A percentile compares a stretch with the other conserved stretches of the same genome.
phyloP scores from a whole-genome alignment of 169 alveolate species.

The Plasmodium inui region DNA sequence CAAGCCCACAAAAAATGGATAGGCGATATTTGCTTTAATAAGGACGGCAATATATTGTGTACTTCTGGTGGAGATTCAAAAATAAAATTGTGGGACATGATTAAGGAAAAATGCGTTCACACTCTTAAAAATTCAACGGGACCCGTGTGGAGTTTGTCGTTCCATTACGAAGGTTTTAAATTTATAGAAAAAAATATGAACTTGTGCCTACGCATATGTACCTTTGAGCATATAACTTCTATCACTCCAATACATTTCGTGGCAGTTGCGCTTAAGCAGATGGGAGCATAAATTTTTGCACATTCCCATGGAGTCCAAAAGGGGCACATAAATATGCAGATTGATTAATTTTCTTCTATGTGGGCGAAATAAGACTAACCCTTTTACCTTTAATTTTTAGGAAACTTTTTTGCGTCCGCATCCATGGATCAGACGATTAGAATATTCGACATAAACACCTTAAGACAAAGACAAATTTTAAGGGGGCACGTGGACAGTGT shows the following conservation, averaged over 20 bases:
- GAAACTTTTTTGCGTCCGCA: constrained; percentile 74
- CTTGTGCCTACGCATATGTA: not conserved
- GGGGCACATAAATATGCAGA: constrained; percentile 8
- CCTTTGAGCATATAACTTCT: not conserved
- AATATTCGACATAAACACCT: constrained; percentile 69
- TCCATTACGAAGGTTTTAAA: constrained; percentile 66
- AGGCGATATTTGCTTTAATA: constrained; percentile 73
- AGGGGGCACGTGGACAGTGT: constrained; percentile 76
- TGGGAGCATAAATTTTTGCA: not conserved
- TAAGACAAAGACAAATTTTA: constrained; percentile 74
- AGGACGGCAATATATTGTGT: constrained; percentile 70
- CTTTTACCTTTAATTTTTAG: constrained; percentile 25
- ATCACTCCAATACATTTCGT: not conserved
- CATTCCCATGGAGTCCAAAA: not conserved
- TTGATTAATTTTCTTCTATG: not conserved
- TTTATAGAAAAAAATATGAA: constrained; percentile 20
- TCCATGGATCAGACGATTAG: constrained; percentile 76
- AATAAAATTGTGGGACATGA: constrained; percentile 73
- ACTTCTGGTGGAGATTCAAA: constrained; percentile 76
- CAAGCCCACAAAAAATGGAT: constrained; percentile 76
- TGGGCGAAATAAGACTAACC: not conserved
- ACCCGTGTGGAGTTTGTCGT: constrained; percentile 74
- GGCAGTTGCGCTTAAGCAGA: not conserved
- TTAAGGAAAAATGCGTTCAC: constrained; percentile 74
- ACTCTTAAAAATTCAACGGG: constrained; percentile 70